phyloP scores from a whole-genome alignment of 1,284 basidiomycete species.

The Microbotryum silenes-acaulis region DNA sequence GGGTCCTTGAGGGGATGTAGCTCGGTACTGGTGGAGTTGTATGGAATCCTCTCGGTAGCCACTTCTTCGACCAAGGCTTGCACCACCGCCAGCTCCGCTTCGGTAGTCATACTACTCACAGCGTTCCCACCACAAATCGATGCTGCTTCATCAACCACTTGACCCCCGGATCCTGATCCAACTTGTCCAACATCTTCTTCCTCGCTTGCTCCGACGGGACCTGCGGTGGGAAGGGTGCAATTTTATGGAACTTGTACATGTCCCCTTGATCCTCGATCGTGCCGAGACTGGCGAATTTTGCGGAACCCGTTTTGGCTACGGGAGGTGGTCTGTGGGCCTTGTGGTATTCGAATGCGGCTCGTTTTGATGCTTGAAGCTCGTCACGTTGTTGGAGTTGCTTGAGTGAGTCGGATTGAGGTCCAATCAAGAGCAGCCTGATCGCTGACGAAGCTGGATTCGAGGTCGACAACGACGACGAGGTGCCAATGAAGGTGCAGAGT shows the following conservation, averaged over 20 bases:
- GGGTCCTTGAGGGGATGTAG: slow-evolving; percentile 46
- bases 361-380: slow-evolving; percentile 14
- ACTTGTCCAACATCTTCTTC: slow-evolving; percentile 21
- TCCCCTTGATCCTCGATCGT: slow-evolving; percentile 5
- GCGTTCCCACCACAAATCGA: slow-evolving; percentile 18
- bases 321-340: neutral
- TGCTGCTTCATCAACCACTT: slow-evolving; percentile 22
- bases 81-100: slow-evolving; percentile 46
- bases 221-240: slow-evolving; percentile 23
- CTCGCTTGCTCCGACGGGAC: slow-evolving; percentile 22
- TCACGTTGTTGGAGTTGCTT: slow-evolving; percentile 13
- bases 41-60: neutral
- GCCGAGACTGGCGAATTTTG: slow-evolving; percentile 15
- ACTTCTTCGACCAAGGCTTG: neutral
- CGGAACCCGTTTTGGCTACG: slow-evolving; percentile 5
- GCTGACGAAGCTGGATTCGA: neutral
- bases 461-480: neutral
- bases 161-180: slow-evolving; percentile 28
- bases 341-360: slow-evolving; percentile 16
- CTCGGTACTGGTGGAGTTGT: slow-evolving; percentile 9
- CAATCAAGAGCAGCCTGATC: slow-evolving; percentile 28
- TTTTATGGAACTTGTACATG: slow-evolving; percentile 18
- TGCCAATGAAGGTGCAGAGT: slow-evolving; percentile 1
- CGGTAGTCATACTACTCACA: slow-evolving; percentile 50
- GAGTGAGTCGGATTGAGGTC: slow-evolving; percentile 10